Conservation (phyloP, 2,329 filamentous ascomycete genomes). For the Cordyceps javanica region DNA sequence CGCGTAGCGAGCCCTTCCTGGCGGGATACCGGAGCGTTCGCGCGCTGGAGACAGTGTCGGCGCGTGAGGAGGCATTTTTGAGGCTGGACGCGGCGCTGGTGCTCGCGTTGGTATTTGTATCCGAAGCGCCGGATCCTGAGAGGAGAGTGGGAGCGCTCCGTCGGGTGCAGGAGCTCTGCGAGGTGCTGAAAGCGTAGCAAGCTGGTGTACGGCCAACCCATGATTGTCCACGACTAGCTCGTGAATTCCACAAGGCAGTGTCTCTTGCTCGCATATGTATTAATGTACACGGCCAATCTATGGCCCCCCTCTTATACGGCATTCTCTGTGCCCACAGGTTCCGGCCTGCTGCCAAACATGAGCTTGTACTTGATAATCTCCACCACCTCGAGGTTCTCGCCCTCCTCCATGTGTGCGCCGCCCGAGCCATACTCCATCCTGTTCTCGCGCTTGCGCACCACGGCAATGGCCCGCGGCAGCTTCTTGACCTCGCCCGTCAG, state of each 20-base stretch:
- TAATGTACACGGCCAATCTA: background rate
- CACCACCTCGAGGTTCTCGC: conserved; percentile 66
- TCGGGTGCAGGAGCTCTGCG: conserved; percentile 13
- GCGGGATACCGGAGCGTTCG: conserved; percentile 8
- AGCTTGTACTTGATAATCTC: conserved; percentile 86
- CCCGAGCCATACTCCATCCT: conserved; percentile 34
- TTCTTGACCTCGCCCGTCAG: conserved; percentile 89
- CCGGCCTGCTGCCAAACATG: conserved; percentile 75
- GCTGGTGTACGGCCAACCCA: background rate
- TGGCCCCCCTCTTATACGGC: conserved; percentile 17
- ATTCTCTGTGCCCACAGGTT: conserved; percentile 62
- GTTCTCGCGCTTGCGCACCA: conserved; percentile 59
- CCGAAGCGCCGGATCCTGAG: conserved; percentile 16
- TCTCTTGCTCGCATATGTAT: no score
- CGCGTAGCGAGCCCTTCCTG: conserved; percentile 10
- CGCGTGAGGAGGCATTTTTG: conserved; percentile 14
- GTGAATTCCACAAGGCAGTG: background rate
- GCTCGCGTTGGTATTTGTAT: conserved; percentile 17
- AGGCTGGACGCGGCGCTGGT: conserved; percentile 16
- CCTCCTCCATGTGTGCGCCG: conserved; percentile 29
- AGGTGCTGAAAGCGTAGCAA: background rate
- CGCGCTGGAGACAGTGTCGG: conserved; percentile 2
- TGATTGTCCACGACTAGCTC: background rate
- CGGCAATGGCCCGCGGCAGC: conserved; percentile 67
- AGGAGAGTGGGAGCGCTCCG: conserved; percentile 4